Evolutionary conservation across 2,329 filamentous ascomycete species (phyloP), one percentile per base, ranked within the genome.

Genomic region (Monosporascus sp.): DNA sequence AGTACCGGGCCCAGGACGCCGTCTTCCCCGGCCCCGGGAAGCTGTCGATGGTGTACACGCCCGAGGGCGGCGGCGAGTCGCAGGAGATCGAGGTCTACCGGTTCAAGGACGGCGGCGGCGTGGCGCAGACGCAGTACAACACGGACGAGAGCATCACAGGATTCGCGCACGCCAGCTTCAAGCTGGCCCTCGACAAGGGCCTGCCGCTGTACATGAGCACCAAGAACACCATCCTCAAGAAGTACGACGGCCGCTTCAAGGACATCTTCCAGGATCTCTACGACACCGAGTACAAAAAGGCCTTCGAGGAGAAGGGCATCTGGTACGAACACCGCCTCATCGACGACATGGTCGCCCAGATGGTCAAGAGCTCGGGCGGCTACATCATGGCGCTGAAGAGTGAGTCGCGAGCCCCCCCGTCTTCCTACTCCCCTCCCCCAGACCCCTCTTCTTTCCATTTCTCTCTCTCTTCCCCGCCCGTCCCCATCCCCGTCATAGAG

Each of bases 261-360:
- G 94, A 99, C 70, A 95, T 97, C 73, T 99, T 99, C 85, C 89
- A 99, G 82, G 89, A 95, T 69, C 85, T 97, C 66, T 99, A 93
- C 76, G 90, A 97, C 59, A 82, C 80, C 55, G 78, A 87, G 65
- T 99, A 97, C 81, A 87, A 89, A 81, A 81, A 84, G 71, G 82
- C 90, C 45, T 97, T 97, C 65, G 92, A 97, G 71, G 87, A 86
- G 68, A 90, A 91, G 80, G 84, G 84, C 59, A 96, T 97, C 77
- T 97, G 94, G 94, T 97, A 99, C 72, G 94, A 99, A 86, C 94
- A 99, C 79, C 89, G 94, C 68, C 81, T 99, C 63, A 97, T 99
- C 69, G 94, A 99, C 76, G 94, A 99, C 77, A 97, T 99, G 94
- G 94, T 99, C 60, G 94, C 94, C 49, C 94, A 99, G 82, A 99